Base-by-base conservation (phyloP, 2,329 filamentous ascomycete species). In the Eutypella sp. region DNA sequence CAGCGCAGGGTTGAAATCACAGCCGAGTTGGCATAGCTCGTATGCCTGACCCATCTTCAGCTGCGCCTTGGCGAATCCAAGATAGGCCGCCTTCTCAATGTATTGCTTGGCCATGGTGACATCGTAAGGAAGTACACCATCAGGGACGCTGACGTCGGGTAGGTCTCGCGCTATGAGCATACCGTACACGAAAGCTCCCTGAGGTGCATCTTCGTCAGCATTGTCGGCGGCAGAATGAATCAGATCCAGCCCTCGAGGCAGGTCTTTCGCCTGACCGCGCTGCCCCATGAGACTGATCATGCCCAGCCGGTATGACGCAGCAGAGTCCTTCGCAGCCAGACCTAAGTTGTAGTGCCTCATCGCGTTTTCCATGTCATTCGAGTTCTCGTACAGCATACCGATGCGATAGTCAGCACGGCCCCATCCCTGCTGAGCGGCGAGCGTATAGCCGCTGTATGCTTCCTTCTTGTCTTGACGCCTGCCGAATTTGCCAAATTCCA, bases 261-360 rank as follows among this genome's bases (percentile, higher is more conserved):
- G 92, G 63, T 97, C 89, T 64, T 93, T 91, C 34, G 74, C 78
- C 67, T 95, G 89, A 41, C 89, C 89, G 65, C 96, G 90, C 69
- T 99, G 93, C 23, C 93, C 93, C 45, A 97, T 79, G 42, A 99
- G 74, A 48, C 87, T 91, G 87, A 99, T 96, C 93, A 99, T 99
- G 47, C 93, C 93, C 56, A 99, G 73, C 48, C 93, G 84, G 70
- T 91, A 81, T 47, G 73, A 85, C 5, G 90, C 91, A 3, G 93
- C 93, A 15, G 93, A 96, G 68, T 99, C 93, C 20, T 84, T 83
- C 55, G 84, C 73, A 41, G 82, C 79, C 41, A 93, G 83, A 41
- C 93, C 93, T 40, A 81, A 79, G 54, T 89, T 82, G 67, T 97
- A 99, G 66, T 97, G 91, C 59, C 85, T 84, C 60, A 96, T 83